Evolutionary conservation across 2,329 filamentous ascomycete species (phyloP).

Genomic region (Fusarium hainanense): DNA sequence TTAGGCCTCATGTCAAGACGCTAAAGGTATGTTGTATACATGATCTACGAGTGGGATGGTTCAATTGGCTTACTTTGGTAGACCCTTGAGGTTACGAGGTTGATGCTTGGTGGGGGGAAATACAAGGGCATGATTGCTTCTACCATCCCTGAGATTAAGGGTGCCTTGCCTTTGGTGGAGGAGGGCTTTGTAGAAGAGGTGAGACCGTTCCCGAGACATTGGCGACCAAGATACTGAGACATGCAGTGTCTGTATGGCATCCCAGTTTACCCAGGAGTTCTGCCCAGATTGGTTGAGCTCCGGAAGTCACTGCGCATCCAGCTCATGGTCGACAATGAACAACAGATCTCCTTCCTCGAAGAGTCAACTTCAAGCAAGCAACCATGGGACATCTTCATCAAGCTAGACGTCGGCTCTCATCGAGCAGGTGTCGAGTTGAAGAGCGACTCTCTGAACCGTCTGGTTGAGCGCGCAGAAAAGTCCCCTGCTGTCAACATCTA

Average conservation of each 20-base stretch:
- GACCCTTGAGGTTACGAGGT: slow-evolving; percentile 52
- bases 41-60: accelerated
- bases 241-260: slow-evolving; percentile 53
- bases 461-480: slow-evolving; percentile 45
- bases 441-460: slow-evolving; percentile 40
- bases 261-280: slow-evolving; percentile 52
- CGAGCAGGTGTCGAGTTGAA: slow-evolving; percentile 49
- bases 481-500: slow-evolving; percentile 48
- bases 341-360: slow-evolving; percentile 49
- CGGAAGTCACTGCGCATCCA: slow-evolving; percentile 47
- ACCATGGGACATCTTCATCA: slow-evolving; percentile 53
- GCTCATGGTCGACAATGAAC: slow-evolving; percentile 53
- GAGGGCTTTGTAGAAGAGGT: slow-evolving; percentile 56
- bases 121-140: slow-evolving; percentile 55
- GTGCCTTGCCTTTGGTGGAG: slow-evolving; percentile 52
- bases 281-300: slow-evolving; percentile 48
- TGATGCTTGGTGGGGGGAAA: slow-evolving; percentile 55
- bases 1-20: slow-evolving; percentile 59
- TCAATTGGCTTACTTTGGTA: slow-evolving; percentile 23
- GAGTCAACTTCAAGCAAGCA: slow-evolving; percentile 15
- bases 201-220: not conserved
- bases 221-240: not conserved
- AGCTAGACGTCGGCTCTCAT: slow-evolving; percentile 52
- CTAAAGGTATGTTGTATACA: slow-evolving; percentile 50
- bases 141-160: slow-evolving; percentile 55